These are phyloP conservation scores for Eucalyptus sp. DNA, from an alignment of 345 rosid genomes.

Conservation along the genomic window DNA sequence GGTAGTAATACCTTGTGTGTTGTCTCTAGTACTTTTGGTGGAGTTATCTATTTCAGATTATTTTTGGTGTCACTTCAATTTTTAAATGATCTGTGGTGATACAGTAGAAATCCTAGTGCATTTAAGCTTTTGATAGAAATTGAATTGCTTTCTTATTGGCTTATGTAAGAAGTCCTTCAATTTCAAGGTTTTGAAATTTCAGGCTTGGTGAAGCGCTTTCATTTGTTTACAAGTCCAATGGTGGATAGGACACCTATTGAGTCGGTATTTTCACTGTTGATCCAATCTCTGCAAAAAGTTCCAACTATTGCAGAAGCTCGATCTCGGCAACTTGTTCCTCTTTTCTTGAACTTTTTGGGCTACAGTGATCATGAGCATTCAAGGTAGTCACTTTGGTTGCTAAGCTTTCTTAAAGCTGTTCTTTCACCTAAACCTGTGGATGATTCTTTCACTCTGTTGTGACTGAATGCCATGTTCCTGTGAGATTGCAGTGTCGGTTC, in stretches of 20 bases:
- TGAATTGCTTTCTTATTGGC: background rate
- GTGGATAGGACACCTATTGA: constrained; percentile 40
- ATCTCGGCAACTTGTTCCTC: constrained; percentile 57
- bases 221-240: constrained; percentile 32
- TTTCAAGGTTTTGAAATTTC: background rate
- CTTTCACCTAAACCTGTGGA: background rate
- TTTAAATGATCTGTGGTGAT: background rate
- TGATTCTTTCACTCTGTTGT: background rate
- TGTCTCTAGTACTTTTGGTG: background rate
- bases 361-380: constrained; percentile 30
- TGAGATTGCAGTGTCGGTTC: constrained; percentile 41
- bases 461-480: background rate
- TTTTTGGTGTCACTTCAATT: background rate
- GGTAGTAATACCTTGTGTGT: background rate
- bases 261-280: constrained; percentile 46
- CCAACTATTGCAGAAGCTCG: constrained; percentile 51
- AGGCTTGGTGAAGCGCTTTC: constrained; percentile 52
- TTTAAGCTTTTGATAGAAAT: background rate
- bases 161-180: background rate
- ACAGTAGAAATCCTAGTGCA: background rate
- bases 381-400: constrained; percentile 34
- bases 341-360: constrained; percentile 76
- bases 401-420: background rate
- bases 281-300: constrained; percentile 62
- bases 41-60: background rate